Evolutionary conservation across 257 asterid genomes (phyloP).

Genomic region (Rehmannia glutinosa): DNA sequence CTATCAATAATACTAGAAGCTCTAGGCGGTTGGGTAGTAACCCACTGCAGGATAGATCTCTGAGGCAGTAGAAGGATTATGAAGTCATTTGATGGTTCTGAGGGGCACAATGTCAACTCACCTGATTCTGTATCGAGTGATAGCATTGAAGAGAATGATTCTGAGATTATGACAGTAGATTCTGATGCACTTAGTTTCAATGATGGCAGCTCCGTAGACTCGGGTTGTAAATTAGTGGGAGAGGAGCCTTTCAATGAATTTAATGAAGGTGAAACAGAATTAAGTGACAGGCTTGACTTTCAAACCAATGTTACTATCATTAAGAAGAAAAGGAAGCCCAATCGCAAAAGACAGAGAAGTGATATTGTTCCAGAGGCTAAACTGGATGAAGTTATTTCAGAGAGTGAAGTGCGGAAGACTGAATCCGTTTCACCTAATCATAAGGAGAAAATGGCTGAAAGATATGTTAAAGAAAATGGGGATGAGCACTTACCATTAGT

Average conservation of each 20-base stretch:
- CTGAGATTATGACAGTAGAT: conserved; percentile 56
- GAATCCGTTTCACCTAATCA: conserved; percentile 30
- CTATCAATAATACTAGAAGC: conserved; percentile 24
- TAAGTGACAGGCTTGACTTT: conserved; percentile 61
- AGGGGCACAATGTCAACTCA: conserved; percentile 36
- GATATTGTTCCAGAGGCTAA: conserved; percentile 32
- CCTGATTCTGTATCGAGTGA: conserved; percentile 45
- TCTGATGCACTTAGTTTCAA: conserved; percentile 65
- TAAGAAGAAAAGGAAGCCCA: conserved; percentile 77
- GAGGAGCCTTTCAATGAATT: conserved; percentile 34
- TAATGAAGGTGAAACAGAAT: conserved; percentile 45
- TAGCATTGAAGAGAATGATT: conserved; percentile 56
- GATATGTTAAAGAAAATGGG: conserved; percentile 56
- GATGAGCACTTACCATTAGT: conserved; percentile 88
- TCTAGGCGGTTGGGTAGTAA: conserved; percentile 29
- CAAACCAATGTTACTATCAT: conserved; percentile 47
- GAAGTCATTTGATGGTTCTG: conserved; percentile 56
- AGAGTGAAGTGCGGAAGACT: conserved; percentile 33
- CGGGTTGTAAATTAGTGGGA: conserved; percentile 37
- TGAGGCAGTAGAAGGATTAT: conserved; percentile 56
- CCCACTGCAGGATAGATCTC: conserved; percentile 33
- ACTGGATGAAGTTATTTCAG: conserved; percentile 38
- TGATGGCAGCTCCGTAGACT: conserved; percentile 58
- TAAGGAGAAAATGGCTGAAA: conserved; percentile 32
- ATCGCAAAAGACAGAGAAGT: conserved; percentile 51